A percentile compares a stretch with the other conserved stretches of the same genome.
These are phyloP conservation scores for Fusarium albidum DNA, from an alignment of 2,329 filamentous ascomycete species.

Conservation along the genomic window DNA sequence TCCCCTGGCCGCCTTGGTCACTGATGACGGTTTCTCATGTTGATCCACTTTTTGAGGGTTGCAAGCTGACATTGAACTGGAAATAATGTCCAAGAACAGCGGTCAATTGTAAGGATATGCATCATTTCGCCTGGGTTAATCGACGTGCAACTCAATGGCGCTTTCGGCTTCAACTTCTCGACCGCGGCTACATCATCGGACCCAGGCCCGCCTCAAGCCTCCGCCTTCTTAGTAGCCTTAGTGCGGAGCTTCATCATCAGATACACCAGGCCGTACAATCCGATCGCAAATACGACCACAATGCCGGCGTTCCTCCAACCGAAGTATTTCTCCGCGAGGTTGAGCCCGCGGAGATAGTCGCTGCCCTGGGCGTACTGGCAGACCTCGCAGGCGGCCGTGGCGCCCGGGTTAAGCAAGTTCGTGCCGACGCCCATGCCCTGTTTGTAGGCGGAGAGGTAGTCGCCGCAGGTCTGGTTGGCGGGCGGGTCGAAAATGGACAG, in stretches of 20 bases:
- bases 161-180: constrained; percentile 93
- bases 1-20: too few species aligned
- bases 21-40: too few species aligned
- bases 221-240: constrained; percentile 57
- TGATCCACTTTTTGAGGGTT: too few species aligned
- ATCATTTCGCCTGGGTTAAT: constrained; percentile 89
- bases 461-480: constrained; percentile 60
- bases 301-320: constrained; percentile 74
- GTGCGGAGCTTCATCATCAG: constrained; percentile 57
- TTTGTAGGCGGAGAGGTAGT: constrained; percentile 63
- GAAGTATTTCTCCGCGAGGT: constrained; percentile 67
- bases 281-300: constrained; percentile 62
- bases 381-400: constrained; percentile 62
- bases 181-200: too few species aligned
- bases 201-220: too few species aligned
- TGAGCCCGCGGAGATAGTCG: constrained; percentile 68
- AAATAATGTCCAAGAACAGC: too few species aligned
- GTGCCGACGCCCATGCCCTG: constrained; percentile 53
- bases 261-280: constrained; percentile 59
- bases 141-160: constrained; percentile 91
- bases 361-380: constrained; percentile 66
- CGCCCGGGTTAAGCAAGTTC: constrained; percentile 69
- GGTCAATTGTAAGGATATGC: too few species aligned
- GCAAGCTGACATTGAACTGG: too few species aligned
- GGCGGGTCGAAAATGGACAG: constrained; percentile 61